phyloP scores from a whole-genome alignment of 768 basidiomycete species.

The Epithele typhae region DNA sequence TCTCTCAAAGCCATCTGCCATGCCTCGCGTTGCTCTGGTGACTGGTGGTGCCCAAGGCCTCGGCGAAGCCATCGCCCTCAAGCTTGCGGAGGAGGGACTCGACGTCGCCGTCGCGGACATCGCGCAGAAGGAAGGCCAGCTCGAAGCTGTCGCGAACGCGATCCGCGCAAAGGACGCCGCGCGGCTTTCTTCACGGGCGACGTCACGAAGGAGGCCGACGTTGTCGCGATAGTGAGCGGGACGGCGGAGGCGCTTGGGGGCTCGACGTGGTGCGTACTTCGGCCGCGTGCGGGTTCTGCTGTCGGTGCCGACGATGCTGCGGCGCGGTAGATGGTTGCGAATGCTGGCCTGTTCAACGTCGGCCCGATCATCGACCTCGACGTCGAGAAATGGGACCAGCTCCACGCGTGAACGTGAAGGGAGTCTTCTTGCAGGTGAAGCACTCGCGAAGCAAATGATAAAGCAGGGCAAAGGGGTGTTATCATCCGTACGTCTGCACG shows the following conservation, averaged over 20 bases:
- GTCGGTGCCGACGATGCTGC: too few relatives aligned
- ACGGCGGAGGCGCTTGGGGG: constrained; percentile 31
- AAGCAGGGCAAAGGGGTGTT: constrained; percentile 38
- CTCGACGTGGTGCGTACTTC: constrained; percentile 41
- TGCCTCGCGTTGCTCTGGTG: constrained; percentile 34
- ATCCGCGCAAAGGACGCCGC: constrained; percentile 21
- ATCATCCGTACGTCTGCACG: constrained; percentile 30
- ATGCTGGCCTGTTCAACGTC: constrained; percentile 18
- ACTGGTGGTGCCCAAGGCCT: constrained; percentile 37
- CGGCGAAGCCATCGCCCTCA: constrained; percentile 24
- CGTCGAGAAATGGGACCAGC: constrained; percentile 28
- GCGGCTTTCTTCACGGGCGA: constrained; percentile 31
- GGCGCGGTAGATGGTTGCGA: constrained; percentile 23
- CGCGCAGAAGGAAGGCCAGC: constrained; percentile 7
- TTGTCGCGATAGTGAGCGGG: constrained; percentile 34
- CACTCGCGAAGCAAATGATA: constrained; percentile 40
- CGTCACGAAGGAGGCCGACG: constrained; percentile 37
- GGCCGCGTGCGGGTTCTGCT: neutral
- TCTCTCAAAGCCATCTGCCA: neutral
- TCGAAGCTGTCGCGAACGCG: constrained; percentile 12
- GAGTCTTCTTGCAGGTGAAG: constrained; percentile 39
- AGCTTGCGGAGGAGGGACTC: constrained; percentile 24
- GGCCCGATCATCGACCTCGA: constrained; percentile 11
- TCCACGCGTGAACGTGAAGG: constrained; percentile 37
- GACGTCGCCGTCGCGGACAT: constrained; percentile 19